Evolutionary conservation across 768 basidiomycete genomes (phyloP).

Genomic region (Boletus tylopilopsis): DNA sequence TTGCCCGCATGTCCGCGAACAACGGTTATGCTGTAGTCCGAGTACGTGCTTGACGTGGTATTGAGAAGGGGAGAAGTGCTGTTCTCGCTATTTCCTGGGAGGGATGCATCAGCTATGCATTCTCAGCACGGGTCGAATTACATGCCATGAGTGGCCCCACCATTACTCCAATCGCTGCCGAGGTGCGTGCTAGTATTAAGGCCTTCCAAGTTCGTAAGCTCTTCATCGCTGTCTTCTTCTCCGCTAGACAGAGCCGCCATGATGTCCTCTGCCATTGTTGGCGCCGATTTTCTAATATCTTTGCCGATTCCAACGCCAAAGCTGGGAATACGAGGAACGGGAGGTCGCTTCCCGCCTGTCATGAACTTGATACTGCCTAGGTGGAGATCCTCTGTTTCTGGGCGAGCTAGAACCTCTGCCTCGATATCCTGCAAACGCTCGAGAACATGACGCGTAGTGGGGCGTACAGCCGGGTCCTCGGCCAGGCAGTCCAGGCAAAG

Average conservation of each 20-base stretch:
- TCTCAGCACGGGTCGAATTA: conserved; percentile 3
- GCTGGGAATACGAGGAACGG: conserved; percentile 77
- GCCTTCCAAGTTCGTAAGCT: conserved; percentile 55
- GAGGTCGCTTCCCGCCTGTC: conserved; percentile 59
- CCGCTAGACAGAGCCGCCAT: conserved; percentile 34
- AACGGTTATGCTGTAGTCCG: conserved; percentile 70
- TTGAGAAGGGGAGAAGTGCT: conserved; percentile 57
- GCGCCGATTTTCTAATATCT: conserved; percentile 42
- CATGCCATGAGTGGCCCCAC: conserved; percentile 34
- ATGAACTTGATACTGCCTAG: conserved; percentile 86
- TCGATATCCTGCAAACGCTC: conserved; percentile 78
- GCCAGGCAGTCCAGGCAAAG: conserved; percentile 77
- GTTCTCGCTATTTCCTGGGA: conserved; percentile 34
- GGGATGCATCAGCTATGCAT: conserved; percentile 12
- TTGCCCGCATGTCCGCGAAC: conserved; percentile 47
- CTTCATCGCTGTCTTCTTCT: conserved; percentile 62
- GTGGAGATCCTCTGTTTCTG: conserved; percentile 67
- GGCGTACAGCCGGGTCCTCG: conserved; percentile 62
- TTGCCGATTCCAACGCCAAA: conserved; percentile 73
- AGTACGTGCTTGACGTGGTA: conserved; percentile 39
- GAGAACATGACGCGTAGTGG: conserved; percentile 77
- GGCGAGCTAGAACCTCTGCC: conserved; percentile 69
- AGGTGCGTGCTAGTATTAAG: conserved; percentile 48
- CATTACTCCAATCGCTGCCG: conserved; percentile 41
- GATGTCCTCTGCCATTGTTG: conserved; percentile 34